phyloP scores from a whole-genome alignment of 176 grass and related monocot species.

The Hyparrhenia diplandra region DNA sequence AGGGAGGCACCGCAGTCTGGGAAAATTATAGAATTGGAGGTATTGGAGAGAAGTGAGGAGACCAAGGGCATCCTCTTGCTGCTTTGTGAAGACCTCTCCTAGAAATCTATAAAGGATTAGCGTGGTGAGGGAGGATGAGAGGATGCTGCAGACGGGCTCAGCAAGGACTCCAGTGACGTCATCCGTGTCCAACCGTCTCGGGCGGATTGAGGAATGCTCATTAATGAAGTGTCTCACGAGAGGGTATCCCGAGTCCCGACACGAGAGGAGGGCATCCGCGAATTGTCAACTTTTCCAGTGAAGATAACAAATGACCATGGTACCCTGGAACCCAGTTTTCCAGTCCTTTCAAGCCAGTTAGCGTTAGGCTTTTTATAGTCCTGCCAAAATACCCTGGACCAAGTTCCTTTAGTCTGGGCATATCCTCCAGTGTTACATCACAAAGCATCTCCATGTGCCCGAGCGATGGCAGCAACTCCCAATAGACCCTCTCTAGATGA shows the following conservation, averaged over 20 bases:
- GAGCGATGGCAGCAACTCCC: background rate
- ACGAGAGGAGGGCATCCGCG: background rate
- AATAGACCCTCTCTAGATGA: rapidly evolving
- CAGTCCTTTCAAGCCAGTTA: background rate
- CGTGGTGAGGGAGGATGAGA: background rate
- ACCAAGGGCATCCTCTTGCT: background rate
- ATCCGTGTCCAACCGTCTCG: background rate
- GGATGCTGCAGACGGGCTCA: background rate
- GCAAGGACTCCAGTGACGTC: background rate
- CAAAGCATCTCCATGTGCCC: background rate
- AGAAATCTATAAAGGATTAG: rapidly evolving
- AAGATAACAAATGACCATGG: background rate
- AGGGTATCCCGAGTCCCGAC: background rate
- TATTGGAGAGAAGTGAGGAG: background rate
- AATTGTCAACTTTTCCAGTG: background rate
- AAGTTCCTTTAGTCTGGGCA: background rate
- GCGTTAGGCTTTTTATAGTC: background rate
- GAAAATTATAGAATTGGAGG: rapidly evolving
- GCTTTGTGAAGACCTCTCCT: background rate
- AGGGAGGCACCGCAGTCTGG: background rate
- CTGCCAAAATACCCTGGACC: no score
- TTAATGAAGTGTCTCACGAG: background rate
- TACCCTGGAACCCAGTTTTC: background rate
- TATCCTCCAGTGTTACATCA: background rate
- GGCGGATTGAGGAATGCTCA: background rate